These are phyloP conservation scores for Capsicum rhomboideum DNA, from an alignment of 257 asterid genomes.

Conservation along the genomic window DNA sequence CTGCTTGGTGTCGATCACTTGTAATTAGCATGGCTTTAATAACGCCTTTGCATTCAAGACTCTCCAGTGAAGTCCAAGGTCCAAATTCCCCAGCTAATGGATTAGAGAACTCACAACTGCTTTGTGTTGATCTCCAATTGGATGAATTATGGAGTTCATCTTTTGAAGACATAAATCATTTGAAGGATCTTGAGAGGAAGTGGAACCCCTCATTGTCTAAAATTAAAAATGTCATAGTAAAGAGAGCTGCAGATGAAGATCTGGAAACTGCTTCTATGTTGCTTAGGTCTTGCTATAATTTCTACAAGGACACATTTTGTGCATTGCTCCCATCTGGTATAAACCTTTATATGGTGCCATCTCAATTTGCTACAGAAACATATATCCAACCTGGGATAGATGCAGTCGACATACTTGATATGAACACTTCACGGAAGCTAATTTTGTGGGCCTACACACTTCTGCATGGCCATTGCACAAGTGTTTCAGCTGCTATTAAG, in stretches of 20 bases:
- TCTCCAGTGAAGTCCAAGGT: constrained; percentile 48
- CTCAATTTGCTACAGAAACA: constrained; percentile 86
- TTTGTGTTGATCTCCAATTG: constrained; percentile 79
- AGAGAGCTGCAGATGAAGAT: constrained; percentile 84
- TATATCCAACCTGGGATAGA: constrained; percentile 93
- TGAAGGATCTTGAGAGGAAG: constrained; percentile 63
- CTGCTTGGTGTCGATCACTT: constrained; percentile 98
- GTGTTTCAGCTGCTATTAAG: constrained; percentile 65
- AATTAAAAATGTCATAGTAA: constrained; percentile 80
- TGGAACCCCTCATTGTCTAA: constrained; percentile 75
- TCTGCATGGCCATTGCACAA: constrained; percentile 66
- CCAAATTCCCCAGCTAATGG: constrained; percentile 41
- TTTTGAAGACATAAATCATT: constrained; percentile 69
- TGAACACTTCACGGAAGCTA: constrained; percentile 93
- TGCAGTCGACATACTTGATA: constrained; percentile 82
- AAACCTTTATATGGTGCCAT: constrained; percentile 83
- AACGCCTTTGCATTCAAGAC: constrained; percentile 81
- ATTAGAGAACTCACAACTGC: constrained; percentile 51
- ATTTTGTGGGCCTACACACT: constrained; percentile 93
- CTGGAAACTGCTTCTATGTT: constrained; percentile 75
- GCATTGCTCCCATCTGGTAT: constrained; percentile 94
- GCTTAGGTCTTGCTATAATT: constrained; percentile 79
- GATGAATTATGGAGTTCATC: constrained; percentile 88
- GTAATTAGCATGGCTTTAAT: constrained; percentile 88
- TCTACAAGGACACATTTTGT: constrained; percentile 91